Conservation (phyloP, 1,284 basidiomycete genomes). For the Mrakiaceae sp. region DNA sequence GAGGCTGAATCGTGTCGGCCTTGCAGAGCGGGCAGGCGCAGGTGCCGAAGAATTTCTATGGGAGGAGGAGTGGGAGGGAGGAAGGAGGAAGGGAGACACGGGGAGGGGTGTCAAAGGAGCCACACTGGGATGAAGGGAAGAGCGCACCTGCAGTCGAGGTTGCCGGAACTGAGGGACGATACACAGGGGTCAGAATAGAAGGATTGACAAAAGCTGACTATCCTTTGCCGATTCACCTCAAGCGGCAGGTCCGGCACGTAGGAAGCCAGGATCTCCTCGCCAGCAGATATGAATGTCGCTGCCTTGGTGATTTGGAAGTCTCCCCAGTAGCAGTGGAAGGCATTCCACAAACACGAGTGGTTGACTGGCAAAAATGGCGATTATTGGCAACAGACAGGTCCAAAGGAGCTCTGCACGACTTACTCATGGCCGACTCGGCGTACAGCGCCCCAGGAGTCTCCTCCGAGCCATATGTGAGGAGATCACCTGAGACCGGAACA, state of each 20-base stretch:
- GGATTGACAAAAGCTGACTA: too few species aligned
- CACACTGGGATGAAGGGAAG: too few species aligned
- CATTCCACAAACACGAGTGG: slow-evolving; percentile 12
- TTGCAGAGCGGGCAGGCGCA: slow-evolving; percentile 11
- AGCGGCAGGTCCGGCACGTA: slow-evolving; percentile 16
- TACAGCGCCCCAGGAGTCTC: slow-evolving; percentile 9
- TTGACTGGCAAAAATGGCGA: neutral
- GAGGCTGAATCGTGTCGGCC: neutral
- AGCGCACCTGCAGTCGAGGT: neutral
- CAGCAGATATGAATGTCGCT: neutral
- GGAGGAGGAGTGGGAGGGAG: too few species aligned
- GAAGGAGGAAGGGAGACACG: too few species aligned
- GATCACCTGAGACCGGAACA: slow-evolving; percentile 3
- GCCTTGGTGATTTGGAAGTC: slow-evolving; percentile 12
- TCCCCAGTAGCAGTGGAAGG: slow-evolving; percentile 10
- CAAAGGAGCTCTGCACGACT: too few species aligned
- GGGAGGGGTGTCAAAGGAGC: too few species aligned
- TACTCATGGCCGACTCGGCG: slow-evolving; percentile 6
- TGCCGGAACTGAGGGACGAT: neutral
- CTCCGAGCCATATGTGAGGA: slow-evolving; percentile 8
- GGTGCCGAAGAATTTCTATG: slow-evolving; percentile 2
- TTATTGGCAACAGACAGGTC: too few species aligned
- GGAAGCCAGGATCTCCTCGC: slow-evolving; percentile 9
- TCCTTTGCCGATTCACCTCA: neutral
- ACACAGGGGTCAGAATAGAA: too few species aligned